Base-by-base conservation (phyloP, 306 rosid species). In the Begonia masoniana region DNA sequence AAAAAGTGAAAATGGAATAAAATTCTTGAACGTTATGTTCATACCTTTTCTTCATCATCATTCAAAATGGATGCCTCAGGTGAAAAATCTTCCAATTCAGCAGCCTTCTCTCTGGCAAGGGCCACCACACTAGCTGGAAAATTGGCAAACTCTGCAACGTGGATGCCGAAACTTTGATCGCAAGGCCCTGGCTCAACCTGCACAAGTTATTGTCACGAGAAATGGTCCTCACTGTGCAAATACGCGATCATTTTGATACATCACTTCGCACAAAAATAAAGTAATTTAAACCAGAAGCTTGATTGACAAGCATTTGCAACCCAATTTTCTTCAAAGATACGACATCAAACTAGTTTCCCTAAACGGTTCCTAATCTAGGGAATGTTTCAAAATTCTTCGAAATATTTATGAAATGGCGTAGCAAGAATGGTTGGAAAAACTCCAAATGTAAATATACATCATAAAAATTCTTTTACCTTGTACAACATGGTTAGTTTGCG, bases 151-250 rank as follows among this genome's bases (percentile, higher is more conserved):
- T 91, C 97, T 24, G 97, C 94, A 52, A 91, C 99, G 60, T 91
- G 99, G 67, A 91, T 91, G 23, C 99, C 96, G 21, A 91, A 91
- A 78, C 99, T 86, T 81, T 91, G 96, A 76, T 91, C 99, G 66
- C 96, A 91, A 63, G 99, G 86, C 66, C 99, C 92, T 59, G 92
- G 88, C 69, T 91, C 96, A 9, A 91, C 99, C 99, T 91, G 80
- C 54, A 71, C 66, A 65, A 68, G 24, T 57, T 23, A 54, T 21
- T 21, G 24, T 2, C 24, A 21, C 24, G 24, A 21, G 24, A 21
- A 21, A 21, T 21, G 24, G 24, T 21, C 24, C 24, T 21, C 24
- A 2, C 24, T 21, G 24, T 21, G 24, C 24, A 21, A 21, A 2
- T 21, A 21, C 24, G 0, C 3, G 24, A 21, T 2, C 24, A 21